phyloP scores from a whole-genome alignment of 2,329 filamentous ascomycete genomes.

The Orbilia javanica region DNA sequence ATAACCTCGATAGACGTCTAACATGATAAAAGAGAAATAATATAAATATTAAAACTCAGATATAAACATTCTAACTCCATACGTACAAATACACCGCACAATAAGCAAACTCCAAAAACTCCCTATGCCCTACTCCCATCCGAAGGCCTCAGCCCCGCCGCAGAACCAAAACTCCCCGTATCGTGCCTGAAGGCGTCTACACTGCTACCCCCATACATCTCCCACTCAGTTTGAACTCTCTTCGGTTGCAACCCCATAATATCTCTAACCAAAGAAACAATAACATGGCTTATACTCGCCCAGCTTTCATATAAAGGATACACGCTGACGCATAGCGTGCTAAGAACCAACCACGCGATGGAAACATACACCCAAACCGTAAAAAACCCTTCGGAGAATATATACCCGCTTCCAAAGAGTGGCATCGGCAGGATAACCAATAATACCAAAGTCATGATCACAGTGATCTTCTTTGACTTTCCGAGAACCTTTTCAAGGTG shows the following conservation, averaged over 20 bases:
- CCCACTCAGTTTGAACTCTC: no score
- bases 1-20: no score
- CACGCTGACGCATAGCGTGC: slow-evolving; percentile 77
- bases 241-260: slow-evolving; percentile 64
- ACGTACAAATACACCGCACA: no score
- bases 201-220: no score
- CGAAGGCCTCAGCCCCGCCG: no score
- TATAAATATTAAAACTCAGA: no score
- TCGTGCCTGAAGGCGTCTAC: no score
- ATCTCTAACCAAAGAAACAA: slow-evolving; percentile 74
- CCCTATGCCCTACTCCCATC: no score
- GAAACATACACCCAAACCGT: slow-evolving; percentile 82
- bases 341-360: slow-evolving; percentile 84
- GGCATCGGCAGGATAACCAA: slow-evolving; percentile 92
- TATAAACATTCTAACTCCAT: no score
- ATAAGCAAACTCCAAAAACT: no score
- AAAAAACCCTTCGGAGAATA: slow-evolving; percentile 86
- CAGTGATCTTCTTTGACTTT: slow-evolving; percentile 70
- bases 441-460: slow-evolving; percentile 76
- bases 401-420: slow-evolving; percentile 84
- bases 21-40: no score
- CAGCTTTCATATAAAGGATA: slow-evolving; percentile 86
- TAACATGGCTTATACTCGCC: slow-evolving; percentile 73
- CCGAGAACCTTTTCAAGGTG: slow-evolving; percentile 64
- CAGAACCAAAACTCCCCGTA: no score